A percentile compares a stretch with the other conserved stretches of the same genome.
These are phyloP conservation scores for Pythium aphanidermatum DNA, from an alignment of 352 stramenopile genomes.

Conservation along the genomic window DNA sequence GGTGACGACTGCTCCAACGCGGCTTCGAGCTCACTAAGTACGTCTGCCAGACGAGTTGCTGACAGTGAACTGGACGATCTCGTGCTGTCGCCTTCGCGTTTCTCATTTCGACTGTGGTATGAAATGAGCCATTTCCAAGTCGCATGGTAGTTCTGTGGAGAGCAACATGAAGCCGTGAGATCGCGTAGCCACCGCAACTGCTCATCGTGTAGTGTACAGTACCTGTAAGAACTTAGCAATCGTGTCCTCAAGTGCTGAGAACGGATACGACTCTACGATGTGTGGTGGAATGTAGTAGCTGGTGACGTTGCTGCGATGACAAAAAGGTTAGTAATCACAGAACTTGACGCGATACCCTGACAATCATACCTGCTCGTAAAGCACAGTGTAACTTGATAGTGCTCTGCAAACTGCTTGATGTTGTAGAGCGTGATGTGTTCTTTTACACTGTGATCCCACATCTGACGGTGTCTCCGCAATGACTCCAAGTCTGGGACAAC, in stretches of 20 bases:
- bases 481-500: constrained; percentile 61
- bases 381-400: constrained; percentile 83
- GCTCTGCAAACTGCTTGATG: constrained; percentile 86
- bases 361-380: constrained; percentile 75
- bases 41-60: constrained; percentile 32
- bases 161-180: too few species aligned
- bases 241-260: constrained; percentile 81
- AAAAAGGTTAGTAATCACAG: constrained; percentile 1
- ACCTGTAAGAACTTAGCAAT: constrained; percentile 87
- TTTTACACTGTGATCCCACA: constrained; percentile 86
- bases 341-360: not conserved
- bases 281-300: constrained; percentile 83
- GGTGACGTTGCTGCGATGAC: constrained; percentile 37
- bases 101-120: constrained; percentile 41
- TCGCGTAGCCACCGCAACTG: not conserved
- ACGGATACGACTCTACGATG: constrained; percentile 77
- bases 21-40: constrained; percentile 55
- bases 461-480: constrained; percentile 70
- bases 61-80: constrained; percentile 19
- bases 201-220: not conserved
- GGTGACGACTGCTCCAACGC: constrained; percentile 61
- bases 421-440: constrained; percentile 88
- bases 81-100: constrained; percentile 18
- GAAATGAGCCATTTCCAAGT: constrained; percentile 72
- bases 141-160: constrained; percentile 60